Evolutionary conservation across 1,284 basidiomycete genomes (phyloP), one percentile per base, ranked within the genome.

Genomic region (Puccinia hordei): DNA sequence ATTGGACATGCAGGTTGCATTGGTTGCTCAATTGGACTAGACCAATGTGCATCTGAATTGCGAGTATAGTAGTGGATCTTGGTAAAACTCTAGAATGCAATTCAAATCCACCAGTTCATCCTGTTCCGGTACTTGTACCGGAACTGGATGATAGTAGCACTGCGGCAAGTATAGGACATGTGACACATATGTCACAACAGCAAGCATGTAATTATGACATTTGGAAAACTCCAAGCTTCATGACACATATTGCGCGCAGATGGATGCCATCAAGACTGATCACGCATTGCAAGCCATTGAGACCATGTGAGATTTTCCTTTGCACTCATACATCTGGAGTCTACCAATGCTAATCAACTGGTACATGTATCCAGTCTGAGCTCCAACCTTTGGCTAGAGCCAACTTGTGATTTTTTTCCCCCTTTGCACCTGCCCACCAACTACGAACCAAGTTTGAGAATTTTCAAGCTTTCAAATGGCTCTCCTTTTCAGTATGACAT

Each of bases 401-500:
- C 68, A n/a, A 80, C 38, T 65, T 55, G 69, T 30, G 78, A 51
- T 24, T 72, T 33, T 49, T 80, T 65, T 19, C 49, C 69, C 17
- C 49, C 66, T 63, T 30, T 24, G 8, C 33, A 49, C 0, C 17
- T 33, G 46, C 5, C 27, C 27, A 33, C 55, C 17, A 33, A 68
- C 12, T 24, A 13, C n/a, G 68, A 73, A 59, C 10, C 53, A 33
- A 78, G n/a, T 35, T 49, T 49, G 15, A 53, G 27, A 10, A 51
- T 80, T 10, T 69, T 80, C 27, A 44, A 80, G 69, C 68, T 80
- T 4, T 69, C 78, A 13, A 80, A 33, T 12, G 78, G 69, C 41
- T 80, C 78, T 22, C 78, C 78, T 59, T 80, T 38, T 17, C 78
- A 80, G 33, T 80, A 80, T 35, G 78, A 80, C 49, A 35, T 80